Conservation (phyloP, 163 green algal genomes). For the Scenedesmus sp. region DNA sequence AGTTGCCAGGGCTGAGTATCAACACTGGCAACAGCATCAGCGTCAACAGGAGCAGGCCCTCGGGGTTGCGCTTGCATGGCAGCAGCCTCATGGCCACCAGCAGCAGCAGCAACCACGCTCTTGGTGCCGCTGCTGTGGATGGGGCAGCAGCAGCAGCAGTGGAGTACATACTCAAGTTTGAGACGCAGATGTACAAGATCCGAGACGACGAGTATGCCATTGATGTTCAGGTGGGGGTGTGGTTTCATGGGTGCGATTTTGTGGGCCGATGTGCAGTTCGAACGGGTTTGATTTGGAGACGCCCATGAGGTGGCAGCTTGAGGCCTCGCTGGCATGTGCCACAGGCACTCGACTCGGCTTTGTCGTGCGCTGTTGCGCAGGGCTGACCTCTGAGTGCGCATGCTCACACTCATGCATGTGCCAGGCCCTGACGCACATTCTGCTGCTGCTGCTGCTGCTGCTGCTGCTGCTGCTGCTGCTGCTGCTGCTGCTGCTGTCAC, state of each 20-base stretch:
- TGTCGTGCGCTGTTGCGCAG: too few species aligned
- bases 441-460: not conserved
- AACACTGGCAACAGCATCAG: not conserved
- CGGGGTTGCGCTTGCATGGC: not conserved
- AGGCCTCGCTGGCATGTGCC: too few species aligned
- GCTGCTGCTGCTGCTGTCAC: not conserved
- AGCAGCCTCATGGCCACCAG: slow-evolving; percentile 17
- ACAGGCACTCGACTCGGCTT: too few species aligned
- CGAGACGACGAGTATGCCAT: slow-evolving; percentile 95
- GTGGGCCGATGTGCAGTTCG: too few species aligned
- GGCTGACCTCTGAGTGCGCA: too few species aligned
- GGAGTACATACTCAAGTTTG: slow-evolving; percentile 85
- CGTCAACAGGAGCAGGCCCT: not conserved
- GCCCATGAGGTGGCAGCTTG: too few species aligned
- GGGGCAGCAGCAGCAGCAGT: slow-evolving; percentile 12
- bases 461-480: not conserved
- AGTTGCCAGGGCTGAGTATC: not conserved
- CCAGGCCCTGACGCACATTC: not conserved
- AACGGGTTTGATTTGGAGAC: too few species aligned
- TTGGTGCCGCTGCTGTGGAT: not conserved
- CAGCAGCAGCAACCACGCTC: not conserved
- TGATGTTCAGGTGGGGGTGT: slow-evolving; percentile 85
- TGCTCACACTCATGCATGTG: too few species aligned
- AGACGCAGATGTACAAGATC: slow-evolving; percentile 95
- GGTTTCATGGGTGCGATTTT: not conserved